Evolutionary conservation across 495 filamentous ascomycete genomes (phyloP), one percentile per base, ranked within the genome.

Genomic region (Lophium mytilinum): DNA sequence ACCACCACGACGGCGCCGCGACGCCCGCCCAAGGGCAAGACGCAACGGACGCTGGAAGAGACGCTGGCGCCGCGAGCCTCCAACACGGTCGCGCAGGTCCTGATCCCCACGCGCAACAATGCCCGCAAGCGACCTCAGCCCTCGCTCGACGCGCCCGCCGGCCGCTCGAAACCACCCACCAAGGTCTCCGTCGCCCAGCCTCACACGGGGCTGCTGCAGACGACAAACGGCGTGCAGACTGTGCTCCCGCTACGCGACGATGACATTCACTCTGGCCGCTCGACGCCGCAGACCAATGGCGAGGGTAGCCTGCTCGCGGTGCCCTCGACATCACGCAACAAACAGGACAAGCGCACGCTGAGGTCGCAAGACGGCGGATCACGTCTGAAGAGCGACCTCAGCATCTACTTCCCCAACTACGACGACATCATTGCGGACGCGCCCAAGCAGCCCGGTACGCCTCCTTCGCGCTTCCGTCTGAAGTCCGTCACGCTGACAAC

Each of bases 391-490:
- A 94, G 89, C 72, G 90, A 96, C 66, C 76, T 96, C 30, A 84
- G 89, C 9, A 77, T 81, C 34, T 96, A 93, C 70, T 94, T 96
- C 64, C 83, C 87, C 42, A 89, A 92, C 58, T 96, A 92, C 71
- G 90, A 96, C 68, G 86, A 93, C 61, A 79, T 95, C 53, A 85
- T 96, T 67, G 88, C 86, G 56, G 85, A 90, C 61, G 85, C 89
- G 60, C 80, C 81, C 6, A 82, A 86, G 55, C 84, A 90, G 67
- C 74, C 82, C 55, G 87, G 89, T 95, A 77, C 62, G 80, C 74
- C 35, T 54, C 52, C 52, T 21, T 52, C 46, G 45, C 24, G 9
- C 15, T 48, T 18, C 53, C 36, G 40, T 59, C 36, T 17, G n/a
- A 30, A 18, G 5, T 19, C 11, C 24, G 7, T 12, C 8, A 24